These are phyloP conservation scores for Globisporangium paddicum DNA, from an alignment of 352 stramenopile genomes.

Conservation along the genomic window DNA sequence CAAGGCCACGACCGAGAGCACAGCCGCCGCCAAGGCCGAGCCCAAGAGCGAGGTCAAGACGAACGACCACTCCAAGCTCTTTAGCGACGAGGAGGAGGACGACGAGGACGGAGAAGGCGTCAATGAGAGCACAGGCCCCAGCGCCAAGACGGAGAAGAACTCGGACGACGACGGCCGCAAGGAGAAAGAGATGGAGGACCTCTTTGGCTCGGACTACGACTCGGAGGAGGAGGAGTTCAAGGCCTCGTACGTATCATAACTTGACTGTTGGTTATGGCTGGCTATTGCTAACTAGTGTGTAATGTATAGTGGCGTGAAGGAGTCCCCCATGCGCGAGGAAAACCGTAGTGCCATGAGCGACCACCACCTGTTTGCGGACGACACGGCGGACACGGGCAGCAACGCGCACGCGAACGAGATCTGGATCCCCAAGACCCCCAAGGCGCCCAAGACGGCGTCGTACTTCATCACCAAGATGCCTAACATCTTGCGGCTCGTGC, in stretches of 20 bases:
- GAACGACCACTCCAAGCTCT: slow-evolving; percentile 50
- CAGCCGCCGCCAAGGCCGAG: slow-evolving; percentile 10
- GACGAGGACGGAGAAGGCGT: slow-evolving; percentile 37
- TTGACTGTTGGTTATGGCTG: no score
- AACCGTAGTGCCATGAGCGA: slow-evolving; percentile 28
- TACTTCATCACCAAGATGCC: slow-evolving; percentile 81
- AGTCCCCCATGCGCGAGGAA: slow-evolving; percentile 68
- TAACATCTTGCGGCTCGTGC: slow-evolving; percentile 81
- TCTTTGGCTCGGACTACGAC: slow-evolving; percentile 87
- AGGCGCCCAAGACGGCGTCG: slow-evolving; percentile 48
- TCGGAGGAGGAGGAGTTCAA: slow-evolving; percentile 89
- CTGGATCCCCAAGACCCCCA: slow-evolving; percentile 76
- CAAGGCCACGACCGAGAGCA: slow-evolving; percentile 12
- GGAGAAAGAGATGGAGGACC: slow-evolving; percentile 85
- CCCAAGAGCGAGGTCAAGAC: slow-evolving; percentile 7
- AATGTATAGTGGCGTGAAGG: slow-evolving; percentile 69
- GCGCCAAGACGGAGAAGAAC: slow-evolving; percentile 23
- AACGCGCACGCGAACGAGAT: slow-evolving; percentile 47
- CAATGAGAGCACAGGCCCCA: neutral
- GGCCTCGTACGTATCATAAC: slow-evolving; percentile 63
- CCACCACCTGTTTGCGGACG: slow-evolving; percentile 32
- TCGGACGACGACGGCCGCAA: slow-evolving; percentile 34
- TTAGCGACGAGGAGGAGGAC: slow-evolving; percentile 70
- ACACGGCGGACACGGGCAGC: slow-evolving; percentile 24
- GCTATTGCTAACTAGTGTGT: neutral